Percentiles rank a stretch among this genome's conserved stretches.
Conservation (phyloP, 192 early-diverging fungal genomes). For the Linnemannia zychae region DNA sequence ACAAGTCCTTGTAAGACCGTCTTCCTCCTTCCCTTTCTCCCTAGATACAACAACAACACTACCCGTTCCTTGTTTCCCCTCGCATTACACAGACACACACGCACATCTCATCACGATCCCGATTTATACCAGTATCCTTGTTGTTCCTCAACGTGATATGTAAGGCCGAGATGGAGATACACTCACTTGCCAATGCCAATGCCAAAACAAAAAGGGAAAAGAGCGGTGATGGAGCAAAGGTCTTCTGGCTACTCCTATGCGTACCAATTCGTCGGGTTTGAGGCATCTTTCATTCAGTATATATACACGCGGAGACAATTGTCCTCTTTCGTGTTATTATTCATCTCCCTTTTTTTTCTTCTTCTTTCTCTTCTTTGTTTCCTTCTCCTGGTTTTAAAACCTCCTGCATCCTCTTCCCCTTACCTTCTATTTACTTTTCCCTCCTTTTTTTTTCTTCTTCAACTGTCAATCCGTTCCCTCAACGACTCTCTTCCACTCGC, state of each 20-base stretch:
- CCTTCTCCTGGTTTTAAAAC: background rate
- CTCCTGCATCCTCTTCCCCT: background rate
- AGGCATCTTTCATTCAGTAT: background rate
- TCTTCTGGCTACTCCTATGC: background rate
- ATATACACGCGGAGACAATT: background rate
- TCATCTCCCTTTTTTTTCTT: slow-evolving; percentile 2
- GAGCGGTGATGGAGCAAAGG: background rate
- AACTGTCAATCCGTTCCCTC: background rate
- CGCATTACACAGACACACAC: background rate
- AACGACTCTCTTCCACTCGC: background rate
- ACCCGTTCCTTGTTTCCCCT: background rate
- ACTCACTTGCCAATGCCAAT: slow-evolving; percentile 4
- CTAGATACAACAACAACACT: background rate
- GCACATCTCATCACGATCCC: background rate
- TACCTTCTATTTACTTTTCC: background rate
- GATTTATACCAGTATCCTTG: slow-evolving; percentile 2
- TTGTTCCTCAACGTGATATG: background rate
- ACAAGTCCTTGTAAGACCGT: background rate
- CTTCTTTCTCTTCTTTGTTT: background rate
- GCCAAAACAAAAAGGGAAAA: background rate
- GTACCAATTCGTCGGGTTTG: slow-evolving; percentile 4
- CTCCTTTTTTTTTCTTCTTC: background rate
- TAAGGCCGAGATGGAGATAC: background rate
- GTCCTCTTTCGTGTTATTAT: background rate
- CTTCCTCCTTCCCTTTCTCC: background rate